Evolutionary conservation across 495 filamentous ascomycete species (phyloP), one percentile per base, ranked within the genome.

Genomic region (Acidomyces sp.): DNA sequence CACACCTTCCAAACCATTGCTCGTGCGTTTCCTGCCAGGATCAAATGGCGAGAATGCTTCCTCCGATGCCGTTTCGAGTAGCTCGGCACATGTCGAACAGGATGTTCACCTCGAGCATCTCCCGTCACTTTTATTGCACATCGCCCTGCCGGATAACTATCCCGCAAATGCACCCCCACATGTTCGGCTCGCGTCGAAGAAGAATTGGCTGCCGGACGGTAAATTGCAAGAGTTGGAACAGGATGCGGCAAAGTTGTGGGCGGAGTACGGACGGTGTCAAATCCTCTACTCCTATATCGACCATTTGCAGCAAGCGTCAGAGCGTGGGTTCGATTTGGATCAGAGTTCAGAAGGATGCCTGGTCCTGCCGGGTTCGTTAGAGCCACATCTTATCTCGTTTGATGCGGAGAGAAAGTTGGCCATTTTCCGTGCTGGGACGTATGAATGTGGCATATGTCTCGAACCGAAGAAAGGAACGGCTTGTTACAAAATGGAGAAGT

Each of bases 201-300:
- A 82, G 2, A 60, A 66, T 34, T 96, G 88, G 90, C 55, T 95
- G 5, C 72, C 82, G 0, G 43, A 60, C 3, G 50, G 65, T 1
- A 72, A 66, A 7, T 46, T 84, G n/a, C 43, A 62, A 22, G 66
- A 62, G 41, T 63, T 96, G 1, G 58, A 75, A 46, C 54, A 63
- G 10, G 77, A 88, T 46, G 75, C 71, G 1, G 44, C 60, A 25
- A 55, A 59, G 4, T 60, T 93, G 11, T 97, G 90, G 90, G 77
- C 88, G 47, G 85, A 93, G 39, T 71, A 77, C 34, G 86, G 85
- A 1, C 73, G 64, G 19, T 74, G 78, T 49, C 72, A 80, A 49
- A 77, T 92, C 4, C 71, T 93, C 12, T 97, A 74, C 57, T 71
- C 75, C 0, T 93, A 86, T 46, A 88, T 96, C 43, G 86, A 93